These are phyloP conservation scores for Graphilbum ipis-grandicollis DNA, from an alignment of 2,329 filamentous ascomycete genomes.

Conservation along the genomic window DNA sequence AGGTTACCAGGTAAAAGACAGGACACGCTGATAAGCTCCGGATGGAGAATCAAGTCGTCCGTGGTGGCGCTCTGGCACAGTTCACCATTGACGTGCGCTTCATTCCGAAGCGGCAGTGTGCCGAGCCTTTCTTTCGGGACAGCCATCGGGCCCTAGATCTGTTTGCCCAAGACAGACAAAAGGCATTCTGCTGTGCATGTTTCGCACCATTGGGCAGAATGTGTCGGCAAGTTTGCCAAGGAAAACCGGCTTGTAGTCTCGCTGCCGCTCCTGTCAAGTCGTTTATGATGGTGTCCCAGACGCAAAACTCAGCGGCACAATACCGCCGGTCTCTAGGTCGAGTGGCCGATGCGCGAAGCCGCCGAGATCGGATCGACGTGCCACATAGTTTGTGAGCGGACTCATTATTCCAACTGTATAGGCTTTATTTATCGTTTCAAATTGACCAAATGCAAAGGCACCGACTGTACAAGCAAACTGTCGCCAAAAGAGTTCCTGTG, in stretches of 20 bases:
- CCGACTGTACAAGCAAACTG: no score
- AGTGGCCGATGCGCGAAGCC: conserved; percentile 1
- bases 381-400: conserved; percentile 1
- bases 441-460: no score
- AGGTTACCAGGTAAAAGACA: no score
- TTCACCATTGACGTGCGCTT: conserved; percentile 28
- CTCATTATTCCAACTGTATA: background rate
- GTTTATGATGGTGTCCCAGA: conserved; percentile 25
- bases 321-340: background rate
- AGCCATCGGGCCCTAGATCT: conserved; percentile 12
- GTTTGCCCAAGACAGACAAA: background rate
- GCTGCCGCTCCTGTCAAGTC: conserved; percentile 33
- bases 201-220: conserved; percentile 29
- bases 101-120: conserved; percentile 18
- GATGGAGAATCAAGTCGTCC: conserved; percentile 26
- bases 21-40: conserved; percentile 22
- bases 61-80: conserved; percentile 25
- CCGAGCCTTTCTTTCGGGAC: conserved; percentile 27
- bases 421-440: no score
- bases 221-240: conserved; percentile 38
- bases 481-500: no score
- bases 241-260: conserved; percentile 42
- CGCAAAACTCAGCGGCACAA: conserved; percentile 1
- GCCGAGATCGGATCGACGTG: background rate
- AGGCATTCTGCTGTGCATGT: background rate